phyloP scores from a whole-genome alignment of 176 grass and related monocot genomes.

The Lolium multiflorum region DNA sequence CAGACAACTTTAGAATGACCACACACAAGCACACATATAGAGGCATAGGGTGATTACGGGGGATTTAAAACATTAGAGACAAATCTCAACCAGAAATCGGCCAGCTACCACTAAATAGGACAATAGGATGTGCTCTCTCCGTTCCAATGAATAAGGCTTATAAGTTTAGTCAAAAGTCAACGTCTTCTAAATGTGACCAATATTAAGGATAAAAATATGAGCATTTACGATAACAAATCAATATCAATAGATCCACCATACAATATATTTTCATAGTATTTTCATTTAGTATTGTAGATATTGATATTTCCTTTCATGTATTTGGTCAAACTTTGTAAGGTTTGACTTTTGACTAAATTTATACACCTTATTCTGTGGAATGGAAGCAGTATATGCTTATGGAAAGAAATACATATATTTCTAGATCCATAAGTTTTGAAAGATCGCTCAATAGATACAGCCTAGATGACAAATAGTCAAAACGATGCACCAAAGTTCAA shows the following conservation, averaged over 20 bases:
- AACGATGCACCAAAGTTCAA: not conserved
- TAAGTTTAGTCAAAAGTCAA: too few species aligned
- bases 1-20: not conserved
- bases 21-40: constrained; percentile 5
- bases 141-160: too few species aligned
- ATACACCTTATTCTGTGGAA: too few species aligned
- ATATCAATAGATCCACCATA: too few species aligned
- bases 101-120: not conserved
- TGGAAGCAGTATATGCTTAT: not conserved
- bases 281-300: too few species aligned
- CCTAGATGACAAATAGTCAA: constrained; percentile 12
- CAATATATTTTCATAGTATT: too few species aligned
- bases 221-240: too few species aligned
- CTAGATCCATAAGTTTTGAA: not conserved
- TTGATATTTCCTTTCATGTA: too few species aligned
- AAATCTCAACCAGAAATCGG: not conserved
- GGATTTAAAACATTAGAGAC: not conserved
- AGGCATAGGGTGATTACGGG: not conserved
- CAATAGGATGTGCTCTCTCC: not conserved
- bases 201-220: too few species aligned
- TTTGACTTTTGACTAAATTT: too few species aligned
- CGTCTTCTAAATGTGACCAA: too few species aligned
- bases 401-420: not conserved
- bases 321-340: too few species aligned
- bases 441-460: not conserved